Conservation (phyloP, 495 filamentous ascomycete species). For the Articulospora tetracladia region DNA sequence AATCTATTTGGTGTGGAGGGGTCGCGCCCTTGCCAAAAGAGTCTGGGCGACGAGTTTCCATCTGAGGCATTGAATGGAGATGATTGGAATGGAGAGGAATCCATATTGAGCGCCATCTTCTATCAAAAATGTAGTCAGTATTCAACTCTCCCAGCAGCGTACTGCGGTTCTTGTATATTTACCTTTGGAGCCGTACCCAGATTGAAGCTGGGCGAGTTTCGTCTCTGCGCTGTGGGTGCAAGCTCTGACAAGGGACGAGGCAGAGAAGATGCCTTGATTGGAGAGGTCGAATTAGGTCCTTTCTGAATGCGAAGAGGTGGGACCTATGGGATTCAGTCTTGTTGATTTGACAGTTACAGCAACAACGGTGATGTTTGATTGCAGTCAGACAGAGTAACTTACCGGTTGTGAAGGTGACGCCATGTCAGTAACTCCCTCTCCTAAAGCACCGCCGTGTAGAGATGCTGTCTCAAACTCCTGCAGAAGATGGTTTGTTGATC, state of each 20-base stretch:
- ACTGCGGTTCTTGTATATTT: constrained; percentile 23
- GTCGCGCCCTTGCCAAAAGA: constrained; percentile 84
- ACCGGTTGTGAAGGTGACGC: constrained; percentile 26
- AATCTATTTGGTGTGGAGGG: constrained; percentile 58
- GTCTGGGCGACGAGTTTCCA: constrained; percentile 63
- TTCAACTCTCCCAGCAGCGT: constrained; percentile 24
- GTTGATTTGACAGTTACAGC: no score
- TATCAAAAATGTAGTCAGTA: constrained; percentile 23
- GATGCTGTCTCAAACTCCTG: neutral
- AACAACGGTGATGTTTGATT: no score
- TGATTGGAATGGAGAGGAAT: constrained; percentile 73
- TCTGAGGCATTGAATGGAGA: constrained; percentile 59
- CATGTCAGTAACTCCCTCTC: constrained; percentile 12
- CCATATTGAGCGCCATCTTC: constrained; percentile 53
- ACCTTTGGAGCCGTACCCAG: constrained; percentile 56
- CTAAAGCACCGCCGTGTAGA: neutral
- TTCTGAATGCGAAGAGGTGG: constrained; percentile 59
- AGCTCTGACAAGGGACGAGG: constrained; percentile 55
- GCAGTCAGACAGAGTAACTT: constrained; percentile 1
- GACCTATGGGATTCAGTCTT: constrained; percentile 33
- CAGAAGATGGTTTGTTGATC: neutral
- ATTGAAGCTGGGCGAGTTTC: constrained; percentile 77
- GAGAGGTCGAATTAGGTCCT: constrained; percentile 40
- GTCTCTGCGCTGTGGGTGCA: constrained; percentile 49
- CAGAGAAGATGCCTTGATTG: constrained; percentile 35